Base-by-base conservation (phyloP, 1,284 basidiomycete species). In the Pascua guehoae region DNA sequence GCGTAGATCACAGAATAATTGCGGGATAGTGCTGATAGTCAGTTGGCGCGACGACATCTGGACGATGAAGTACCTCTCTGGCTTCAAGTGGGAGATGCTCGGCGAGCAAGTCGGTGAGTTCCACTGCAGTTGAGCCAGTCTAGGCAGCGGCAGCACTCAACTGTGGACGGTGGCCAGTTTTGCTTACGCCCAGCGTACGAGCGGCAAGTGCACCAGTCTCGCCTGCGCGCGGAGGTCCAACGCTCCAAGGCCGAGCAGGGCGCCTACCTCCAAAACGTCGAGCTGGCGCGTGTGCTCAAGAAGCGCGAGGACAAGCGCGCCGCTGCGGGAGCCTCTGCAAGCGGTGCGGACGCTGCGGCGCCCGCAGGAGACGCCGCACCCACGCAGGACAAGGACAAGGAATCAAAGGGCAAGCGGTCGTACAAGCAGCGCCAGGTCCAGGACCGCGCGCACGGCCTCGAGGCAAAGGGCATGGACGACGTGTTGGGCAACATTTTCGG, bases 31-130 rank as follows among this genome's bases (percentile, higher is more conserved):
- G 40, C 48, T 47, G 39, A 51, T 38, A 8, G 10, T 32, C 5
- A 83, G 90, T 58, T 98, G 91, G 90, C 82, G 91, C 70, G 93
- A 98, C 71, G 94, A 98, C 65, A 86, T 99, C 8, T 98, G 96
- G 96, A 98, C 96, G 46, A 96, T 98, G 92, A 95, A 95, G 74
- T 99, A 98, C 73, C 81, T 99, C 51, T 92, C 92, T 8, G 89
- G 87, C 63, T 99, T 98, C 82, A 98, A 96, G 74, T 98, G 96
- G 96, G 88, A 88, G 75, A 97, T 97, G 94, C 81, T 99, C 60
- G 94, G 91, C 12, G 96, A 98, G 77, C 95, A 98, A 83, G 88
- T 99, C 71, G 91, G 94, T 94, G 73, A 75, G 91, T 83, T 14
- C 15, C 2, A 10, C 45, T 8, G 24, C 24, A 7, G 24, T 7